Base-by-base conservation (phyloP, 169 alveolate species). In the Plasmodium inui region DNA sequence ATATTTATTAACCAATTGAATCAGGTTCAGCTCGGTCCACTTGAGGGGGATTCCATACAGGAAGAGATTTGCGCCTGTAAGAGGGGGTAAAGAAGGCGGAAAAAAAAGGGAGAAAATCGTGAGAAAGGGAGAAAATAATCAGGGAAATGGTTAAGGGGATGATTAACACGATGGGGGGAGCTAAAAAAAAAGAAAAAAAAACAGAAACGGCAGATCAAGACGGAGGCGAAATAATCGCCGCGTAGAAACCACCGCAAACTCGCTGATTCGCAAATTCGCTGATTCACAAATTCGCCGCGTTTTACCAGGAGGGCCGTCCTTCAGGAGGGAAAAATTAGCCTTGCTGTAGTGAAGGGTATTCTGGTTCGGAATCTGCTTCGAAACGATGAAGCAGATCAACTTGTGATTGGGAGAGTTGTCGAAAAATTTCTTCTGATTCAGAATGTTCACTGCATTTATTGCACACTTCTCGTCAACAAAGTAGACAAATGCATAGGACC, bases 231-330 rank as follows among this genome's bases (percentile, higher is more conserved):
- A 44, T 10, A 0, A 9, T 0, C 17, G 22, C 22, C 22, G 0
- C 61, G 61, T 14, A 2, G 61, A 8, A 12, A 14, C 61, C 0
- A 14, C 8, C 7, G 2, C 22, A 3, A 1, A 12, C 3, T 2
- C 1, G 22, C 44, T 3, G 39, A 32, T n/a, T n/a, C 7, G 2
- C 22, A 3, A 1, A 12, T 14, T 2, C 1, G 22, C 44, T 3
- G 39, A 32, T n/a, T n/a, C n/a, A n/a, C n/a, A n/a, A n/a, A n/a
- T n/a, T n/a, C n/a, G n/a, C n/a, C n/a, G n/a, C n/a, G n/a, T n/a
- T n/a, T n/a, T 89, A 95, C 96, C 96, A 79, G 96, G 96, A 8
- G 98, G 98, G 7, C 98, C 98, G 84, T 96, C 98, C 71, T 95
- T 95, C 22, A 96, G 93, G 70, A 96, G 84, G 34, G 96, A 94